phyloP scores from a whole-genome alignment of 345 rosid species.

The Heritiera littoralis region DNA sequence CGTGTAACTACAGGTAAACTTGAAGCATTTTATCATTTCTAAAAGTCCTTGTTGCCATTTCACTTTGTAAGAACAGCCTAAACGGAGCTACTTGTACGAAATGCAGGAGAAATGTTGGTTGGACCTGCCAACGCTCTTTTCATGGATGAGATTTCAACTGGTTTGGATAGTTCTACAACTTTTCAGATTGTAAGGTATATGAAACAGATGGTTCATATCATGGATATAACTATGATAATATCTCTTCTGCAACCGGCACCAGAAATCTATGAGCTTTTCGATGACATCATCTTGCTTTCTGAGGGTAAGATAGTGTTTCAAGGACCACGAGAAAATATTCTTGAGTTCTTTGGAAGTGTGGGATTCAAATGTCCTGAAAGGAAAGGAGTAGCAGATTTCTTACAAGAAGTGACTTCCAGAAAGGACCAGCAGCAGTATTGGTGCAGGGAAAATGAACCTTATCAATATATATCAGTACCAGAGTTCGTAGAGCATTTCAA shows the following conservation, averaged over 20 bases:
- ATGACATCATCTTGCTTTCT: constrained; percentile 10
- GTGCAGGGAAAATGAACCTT: not conserved
- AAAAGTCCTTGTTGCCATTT: not conserved
- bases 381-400: constrained; percentile 16
- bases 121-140: constrained; percentile 15
- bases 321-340: constrained; percentile 8
- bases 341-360: constrained; percentile 10
- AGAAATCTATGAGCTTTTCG: not conserved
- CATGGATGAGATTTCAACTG: constrained; percentile 17
- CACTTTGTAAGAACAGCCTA: not conserved
- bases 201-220: constrained; percentile 19
- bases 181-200: constrained; percentile 15
- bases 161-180: constrained; percentile 14
- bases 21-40: too few species aligned
- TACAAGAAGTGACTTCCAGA: constrained; percentile 14
- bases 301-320: constrained; percentile 10
- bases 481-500: not conserved
- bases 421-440: constrained; percentile 15
- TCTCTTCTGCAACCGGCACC: constrained; percentile 17
- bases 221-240: constrained; percentile 9
- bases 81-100: too few species aligned
- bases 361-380: constrained; percentile 18
- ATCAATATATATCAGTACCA: not conserved
- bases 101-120: constrained; percentile 18
- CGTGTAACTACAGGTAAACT: constrained; percentile 55